Percentiles rank a stretch among this genome's conserved stretches.
Evolutionary conservation across 805 yeast species (phyloP).

Genomic region (Ascoidea rubescens): DNA sequence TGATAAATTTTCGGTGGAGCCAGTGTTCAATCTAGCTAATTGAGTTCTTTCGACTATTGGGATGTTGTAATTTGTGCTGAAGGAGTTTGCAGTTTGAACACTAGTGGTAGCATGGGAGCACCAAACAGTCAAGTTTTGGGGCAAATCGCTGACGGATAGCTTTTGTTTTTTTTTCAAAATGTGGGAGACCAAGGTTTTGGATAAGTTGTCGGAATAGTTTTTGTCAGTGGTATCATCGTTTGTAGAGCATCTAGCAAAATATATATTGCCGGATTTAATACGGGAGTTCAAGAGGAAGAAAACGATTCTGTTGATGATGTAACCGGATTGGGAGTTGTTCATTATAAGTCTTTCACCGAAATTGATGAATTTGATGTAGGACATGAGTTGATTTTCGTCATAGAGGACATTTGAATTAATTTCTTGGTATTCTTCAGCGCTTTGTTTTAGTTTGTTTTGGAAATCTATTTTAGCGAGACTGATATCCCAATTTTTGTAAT

Average conservation of each 20-base stretch:
- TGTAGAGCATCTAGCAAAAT: constrained; percentile 66
- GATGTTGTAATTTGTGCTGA: constrained; percentile 43
- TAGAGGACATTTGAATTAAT: constrained; percentile 26
- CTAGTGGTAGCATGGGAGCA: constrained; percentile 85
- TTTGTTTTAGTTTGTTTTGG: constrained; percentile 50
- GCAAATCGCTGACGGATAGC: constrained; percentile 17
- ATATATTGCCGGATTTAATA: constrained; percentile 80
- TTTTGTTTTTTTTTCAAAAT: constrained; percentile 15
- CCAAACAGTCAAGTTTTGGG: constrained; percentile 72
- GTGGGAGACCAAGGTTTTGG: constrained; percentile 34
- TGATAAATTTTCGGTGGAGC: constrained; percentile 61
- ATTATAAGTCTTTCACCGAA: constrained; percentile 78
- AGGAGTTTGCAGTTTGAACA: constrained; percentile 59
- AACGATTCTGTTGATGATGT: constrained; percentile 79
- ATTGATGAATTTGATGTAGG: constrained; percentile 77
- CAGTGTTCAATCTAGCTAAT: constrained; percentile 80
- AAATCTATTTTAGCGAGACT: constrained; percentile 68
- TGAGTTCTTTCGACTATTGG: constrained; percentile 66
- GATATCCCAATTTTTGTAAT: constrained; percentile 65
- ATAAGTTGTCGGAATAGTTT: constrained; percentile 49
- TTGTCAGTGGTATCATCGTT: constrained; percentile 33
- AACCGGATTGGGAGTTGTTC: constrained; percentile 75
- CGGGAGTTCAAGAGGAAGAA: constrained; percentile 86
- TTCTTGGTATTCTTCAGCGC: constrained; percentile 60
- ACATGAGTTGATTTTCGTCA: constrained; percentile 33